Conservation (phyloP, 768 basidiomycete species). For the Lanmaoa rubissima region DNA sequence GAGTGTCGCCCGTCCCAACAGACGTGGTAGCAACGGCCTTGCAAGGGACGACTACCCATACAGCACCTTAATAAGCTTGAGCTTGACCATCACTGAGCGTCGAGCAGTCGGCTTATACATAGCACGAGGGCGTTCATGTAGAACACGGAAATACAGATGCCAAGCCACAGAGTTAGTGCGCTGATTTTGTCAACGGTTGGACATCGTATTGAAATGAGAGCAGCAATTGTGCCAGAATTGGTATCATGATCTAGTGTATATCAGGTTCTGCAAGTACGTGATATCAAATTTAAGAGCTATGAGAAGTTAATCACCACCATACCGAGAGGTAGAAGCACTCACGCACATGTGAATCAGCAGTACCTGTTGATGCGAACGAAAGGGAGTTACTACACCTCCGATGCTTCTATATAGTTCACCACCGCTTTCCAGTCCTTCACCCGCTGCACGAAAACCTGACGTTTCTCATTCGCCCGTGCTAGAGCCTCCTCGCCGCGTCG, state of each 20-base stretch:
- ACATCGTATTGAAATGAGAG: not conserved
- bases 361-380: not conserved
- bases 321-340: not conserved
- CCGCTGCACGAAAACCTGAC: slow-evolving; percentile 43
- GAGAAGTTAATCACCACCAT: not conserved
- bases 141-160: too few relatives aligned
- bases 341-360: not conserved
- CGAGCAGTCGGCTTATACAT: not conserved
- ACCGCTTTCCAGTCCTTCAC: slow-evolving; percentile 66
- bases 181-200: not conserved
- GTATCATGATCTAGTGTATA: not conserved
- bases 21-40: too few relatives aligned
- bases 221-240: not conserved
- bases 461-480: slow-evolving; percentile 43
- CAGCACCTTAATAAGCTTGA: too few relatives aligned
- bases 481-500: slow-evolving; percentile 32
- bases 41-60: too few relatives aligned
- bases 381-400: not conserved
- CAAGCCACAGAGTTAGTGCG: not conserved
- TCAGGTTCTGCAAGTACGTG: not conserved
- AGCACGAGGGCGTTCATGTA: not conserved
- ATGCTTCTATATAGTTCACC: slow-evolving; percentile 43
- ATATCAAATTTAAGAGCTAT: not conserved
- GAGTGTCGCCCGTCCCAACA: too few relatives aligned
- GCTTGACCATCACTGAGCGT: too few relatives aligned